A percentile compares a stretch with the other conserved stretches of the same genome.
phyloP scores from a whole-genome alignment of 441 rosid species.

The Euphorbia celastroides region DNA sequence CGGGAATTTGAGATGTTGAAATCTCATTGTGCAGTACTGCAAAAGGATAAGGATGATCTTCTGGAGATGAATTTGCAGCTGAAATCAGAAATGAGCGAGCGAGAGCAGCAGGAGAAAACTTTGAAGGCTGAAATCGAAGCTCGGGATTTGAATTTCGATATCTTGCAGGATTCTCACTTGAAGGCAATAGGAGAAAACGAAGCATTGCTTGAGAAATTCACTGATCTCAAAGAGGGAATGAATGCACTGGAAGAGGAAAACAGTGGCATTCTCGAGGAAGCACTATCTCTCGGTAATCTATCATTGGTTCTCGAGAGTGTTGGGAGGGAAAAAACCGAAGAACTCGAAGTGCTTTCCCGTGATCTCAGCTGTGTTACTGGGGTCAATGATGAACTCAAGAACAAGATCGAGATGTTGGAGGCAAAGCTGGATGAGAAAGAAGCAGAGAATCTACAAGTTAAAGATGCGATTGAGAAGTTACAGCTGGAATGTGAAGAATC shows the following conservation, averaged over 20 bases:
- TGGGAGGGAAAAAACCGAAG: slow-evolving; percentile 53
- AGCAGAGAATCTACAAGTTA: slow-evolving; percentile 42
- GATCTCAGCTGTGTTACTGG: slow-evolving; percentile 32
- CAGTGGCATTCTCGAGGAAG: slow-evolving; percentile 43
- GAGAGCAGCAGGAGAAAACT: slow-evolving; percentile 42
- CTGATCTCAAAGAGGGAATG: slow-evolving; percentile 46
- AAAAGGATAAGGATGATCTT: slow-evolving; percentile 44
- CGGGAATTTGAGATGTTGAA: slow-evolving; percentile 37
- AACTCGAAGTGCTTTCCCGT: slow-evolving; percentile 41
- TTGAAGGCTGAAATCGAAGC: slow-evolving; percentile 39
- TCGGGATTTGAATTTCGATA: slow-evolving; percentile 33
- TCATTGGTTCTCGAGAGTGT: slow-evolving; percentile 53
- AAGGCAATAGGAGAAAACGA: slow-evolving; percentile 41
- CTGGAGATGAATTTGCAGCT: slow-evolving; percentile 51
- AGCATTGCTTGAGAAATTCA: slow-evolving; percentile 39
- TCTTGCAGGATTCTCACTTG: slow-evolving; percentile 44
- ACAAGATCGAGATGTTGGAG: slow-evolving; percentile 43
- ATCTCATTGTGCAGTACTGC: slow-evolving; percentile 40
- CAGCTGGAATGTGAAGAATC: slow-evolving; percentile 49
- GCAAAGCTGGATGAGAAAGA: slow-evolving; percentile 47
- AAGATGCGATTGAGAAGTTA: slow-evolving; percentile 46
- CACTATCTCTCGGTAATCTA: slow-evolving; percentile 37
- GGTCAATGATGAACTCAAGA: slow-evolving; percentile 33
- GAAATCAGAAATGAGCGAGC: slow-evolving; percentile 39
- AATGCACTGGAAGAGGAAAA: slow-evolving; percentile 57